A percentile compares a stretch with the other conserved stretches of the same genome.
Conservation (phyloP, 306 rosid species). For the Citrullus amarus region DNA sequence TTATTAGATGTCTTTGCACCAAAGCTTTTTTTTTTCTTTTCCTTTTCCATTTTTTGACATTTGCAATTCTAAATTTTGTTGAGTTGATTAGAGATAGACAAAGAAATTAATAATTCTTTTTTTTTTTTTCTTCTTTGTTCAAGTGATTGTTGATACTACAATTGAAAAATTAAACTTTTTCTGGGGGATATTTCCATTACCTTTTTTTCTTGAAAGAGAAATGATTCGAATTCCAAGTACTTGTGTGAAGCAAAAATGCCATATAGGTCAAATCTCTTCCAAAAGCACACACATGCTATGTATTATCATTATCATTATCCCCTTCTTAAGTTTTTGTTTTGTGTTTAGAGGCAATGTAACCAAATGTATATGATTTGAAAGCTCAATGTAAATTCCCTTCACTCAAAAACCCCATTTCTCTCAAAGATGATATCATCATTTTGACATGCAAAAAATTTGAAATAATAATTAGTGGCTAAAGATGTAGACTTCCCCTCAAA, state of each 20-base stretch:
- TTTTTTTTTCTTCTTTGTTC: background rate
- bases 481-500: background rate
- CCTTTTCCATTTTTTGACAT: background rate
- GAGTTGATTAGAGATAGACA: background rate
- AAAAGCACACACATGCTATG: background rate
- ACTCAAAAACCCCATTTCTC: background rate
- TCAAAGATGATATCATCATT: background rate
- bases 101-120: background rate
- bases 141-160: background rate
- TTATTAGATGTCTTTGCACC: background rate
- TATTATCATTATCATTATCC: background rate
- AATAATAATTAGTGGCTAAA: background rate
- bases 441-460: background rate
- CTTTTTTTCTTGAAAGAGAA: background rate
- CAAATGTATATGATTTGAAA: slow-evolving; percentile 1
- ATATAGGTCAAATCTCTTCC: background rate
- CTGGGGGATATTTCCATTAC: background rate
- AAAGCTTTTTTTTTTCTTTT: background rate
- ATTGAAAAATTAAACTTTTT: background rate
- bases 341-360: background rate
- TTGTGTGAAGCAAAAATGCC: background rate
- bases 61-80: background rate
- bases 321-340: background rate
- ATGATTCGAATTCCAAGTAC: background rate
- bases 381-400: background rate